Percentiles rank a stretch among this genome's conserved stretches.
These are phyloP conservation scores for Leccinum longicurvipes DNA, from an alignment of 768 basidiomycete genomes.

Conservation along the genomic window DNA sequence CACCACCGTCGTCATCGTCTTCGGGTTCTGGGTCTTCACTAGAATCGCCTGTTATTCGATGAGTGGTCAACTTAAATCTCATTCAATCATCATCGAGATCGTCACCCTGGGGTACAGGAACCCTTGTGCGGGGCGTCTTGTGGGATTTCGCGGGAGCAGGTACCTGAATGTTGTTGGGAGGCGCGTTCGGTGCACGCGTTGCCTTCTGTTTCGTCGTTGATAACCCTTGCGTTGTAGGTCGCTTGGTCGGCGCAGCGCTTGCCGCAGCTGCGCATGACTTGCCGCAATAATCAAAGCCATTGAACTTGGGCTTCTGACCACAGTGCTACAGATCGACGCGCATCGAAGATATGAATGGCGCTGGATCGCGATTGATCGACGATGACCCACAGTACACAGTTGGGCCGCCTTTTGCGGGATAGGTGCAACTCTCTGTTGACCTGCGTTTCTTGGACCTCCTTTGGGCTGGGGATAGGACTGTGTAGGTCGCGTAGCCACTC, in stretches of 20 bases:
- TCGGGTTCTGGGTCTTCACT: constrained; percentile 22
- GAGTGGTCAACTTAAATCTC: constrained; percentile 9
- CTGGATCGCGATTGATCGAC: constrained; percentile 29
- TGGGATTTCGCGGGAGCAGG: constrained; percentile 9
- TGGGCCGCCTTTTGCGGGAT: constrained; percentile 19
- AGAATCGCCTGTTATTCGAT: constrained; percentile 20
- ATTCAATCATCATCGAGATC: constrained; percentile 6
- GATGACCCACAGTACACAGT: constrained; percentile 27
- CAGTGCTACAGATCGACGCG: constrained; percentile 37
- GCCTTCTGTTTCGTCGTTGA: constrained; percentile 21
- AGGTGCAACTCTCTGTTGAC: constrained; percentile 13
- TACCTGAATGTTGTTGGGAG: constrained; percentile 2
- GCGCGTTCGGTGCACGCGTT: constrained; percentile 7
- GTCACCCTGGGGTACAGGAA: constrained; percentile 20
- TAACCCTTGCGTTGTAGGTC: constrained; percentile 9
- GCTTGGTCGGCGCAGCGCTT: constrained; percentile 23
- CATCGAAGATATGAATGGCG: constrained; percentile 18
- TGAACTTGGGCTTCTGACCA: constrained; percentile 60
- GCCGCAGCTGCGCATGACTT: constrained; percentile 61
- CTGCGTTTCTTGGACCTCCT: constrained; percentile 7
- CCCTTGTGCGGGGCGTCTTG: constrained; percentile 15
- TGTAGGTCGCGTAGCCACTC: constrained; percentile 13
- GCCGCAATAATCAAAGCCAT: constrained; percentile 58
- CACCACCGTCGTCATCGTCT: constrained; percentile 20
- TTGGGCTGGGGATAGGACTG: constrained; percentile 16